phyloP scores from a whole-genome alignment of 352 stramenopile species.

The Pythium rishiriense region DNA sequence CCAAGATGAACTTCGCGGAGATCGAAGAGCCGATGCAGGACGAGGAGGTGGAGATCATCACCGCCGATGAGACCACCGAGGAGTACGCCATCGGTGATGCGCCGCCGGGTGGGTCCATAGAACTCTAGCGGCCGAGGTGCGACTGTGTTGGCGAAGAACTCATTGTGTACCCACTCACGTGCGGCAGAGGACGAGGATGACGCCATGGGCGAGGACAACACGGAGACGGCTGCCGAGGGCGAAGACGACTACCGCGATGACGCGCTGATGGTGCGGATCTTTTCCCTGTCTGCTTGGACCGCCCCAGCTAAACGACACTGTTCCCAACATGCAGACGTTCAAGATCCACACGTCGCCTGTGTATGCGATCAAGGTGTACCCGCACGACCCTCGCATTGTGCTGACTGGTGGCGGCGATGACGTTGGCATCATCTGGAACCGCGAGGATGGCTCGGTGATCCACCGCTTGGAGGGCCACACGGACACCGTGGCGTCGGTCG shows the following conservation, averaged over 20 bases:
- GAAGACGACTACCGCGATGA: conserved; percentile 22
- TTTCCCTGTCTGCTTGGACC: not conserved
- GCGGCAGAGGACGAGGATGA: conserved; percentile 86
- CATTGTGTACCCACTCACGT: conserved; percentile 22
- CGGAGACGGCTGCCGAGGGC: conserved; percentile 3
- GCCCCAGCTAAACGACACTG: too few relatives aligned
- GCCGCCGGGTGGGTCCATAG: conserved; percentile 33
- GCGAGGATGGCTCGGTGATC: conserved; percentile 74
- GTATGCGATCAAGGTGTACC: conserved; percentile 84
- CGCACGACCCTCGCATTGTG: conserved; percentile 76
- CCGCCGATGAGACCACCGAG: conserved; percentile 70
- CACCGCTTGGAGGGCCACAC: conserved; percentile 78
- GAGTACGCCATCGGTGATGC: conserved; percentile 86
- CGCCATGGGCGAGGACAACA: conserved; percentile 50
- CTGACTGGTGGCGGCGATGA: conserved; percentile 85
- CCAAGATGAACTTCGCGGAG: conserved; percentile 39
- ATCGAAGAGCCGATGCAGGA: conserved; percentile 44
- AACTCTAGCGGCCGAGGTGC: not conserved
- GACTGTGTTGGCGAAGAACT: not conserved
- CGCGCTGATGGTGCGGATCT: conserved; percentile 29
- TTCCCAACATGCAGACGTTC: conserved; percentile 50
- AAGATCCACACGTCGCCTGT: conserved; percentile 76
- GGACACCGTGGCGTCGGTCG: conserved; percentile 82
- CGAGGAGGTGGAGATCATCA: conserved; percentile 83
- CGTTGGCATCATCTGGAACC: conserved; percentile 85